phyloP scores from a whole-genome alignment of 2,329 filamentous ascomycete genomes.

The Clonostachys chloroleuca region DNA sequence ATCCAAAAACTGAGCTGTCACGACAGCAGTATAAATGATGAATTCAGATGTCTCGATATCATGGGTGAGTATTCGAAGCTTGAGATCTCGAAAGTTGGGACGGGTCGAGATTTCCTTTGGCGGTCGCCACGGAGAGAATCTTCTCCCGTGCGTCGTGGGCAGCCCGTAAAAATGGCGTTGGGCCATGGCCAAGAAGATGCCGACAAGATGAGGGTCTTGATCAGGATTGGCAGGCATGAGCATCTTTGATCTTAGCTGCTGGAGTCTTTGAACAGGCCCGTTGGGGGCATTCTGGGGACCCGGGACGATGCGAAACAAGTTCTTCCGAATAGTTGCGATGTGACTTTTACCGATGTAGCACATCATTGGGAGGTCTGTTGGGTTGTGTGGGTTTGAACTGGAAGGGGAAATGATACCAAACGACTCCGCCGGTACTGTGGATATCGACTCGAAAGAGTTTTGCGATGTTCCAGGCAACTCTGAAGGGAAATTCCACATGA shows the following conservation, averaged over 20 bases:
- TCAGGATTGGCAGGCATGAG: slow-evolving; percentile 42
- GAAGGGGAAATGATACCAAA: slow-evolving; percentile 13
- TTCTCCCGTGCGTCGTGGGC: not conserved
- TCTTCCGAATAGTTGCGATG: slow-evolving; percentile 37
- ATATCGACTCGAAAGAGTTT: slow-evolving; percentile 26
- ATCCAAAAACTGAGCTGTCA: slow-evolving; percentile 42
- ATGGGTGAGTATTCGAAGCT: slow-evolving; percentile 45
- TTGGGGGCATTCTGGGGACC: slow-evolving; percentile 37
- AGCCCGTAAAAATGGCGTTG: slow-evolving; percentile 45
- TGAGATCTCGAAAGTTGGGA: slow-evolving; percentile 37
- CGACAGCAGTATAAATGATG: slow-evolving; percentile 45
- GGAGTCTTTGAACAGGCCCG: slow-evolving; percentile 40
- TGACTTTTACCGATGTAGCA: slow-evolving; percentile 44
- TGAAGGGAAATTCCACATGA: slow-evolving; percentile 40
- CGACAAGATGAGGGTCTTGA: slow-evolving; percentile 48
- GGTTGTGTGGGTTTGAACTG: slow-evolving; percentile 10
- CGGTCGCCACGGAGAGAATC: slow-evolving; percentile 7
- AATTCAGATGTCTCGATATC: slow-evolving; percentile 43
- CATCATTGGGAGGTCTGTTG: slow-evolving; percentile 24
- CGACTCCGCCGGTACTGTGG: slow-evolving; percentile 25
- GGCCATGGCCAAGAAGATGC: slow-evolving; percentile 51
- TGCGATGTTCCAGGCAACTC: not conserved
- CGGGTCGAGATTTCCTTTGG: slow-evolving; percentile 9
- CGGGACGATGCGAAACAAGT: slow-evolving; percentile 38
- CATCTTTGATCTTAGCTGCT: slow-evolving; percentile 38